phyloP scores from a whole-genome alignment of 495 filamentous ascomycete species.

The Aspergillus mulundensis region DNA sequence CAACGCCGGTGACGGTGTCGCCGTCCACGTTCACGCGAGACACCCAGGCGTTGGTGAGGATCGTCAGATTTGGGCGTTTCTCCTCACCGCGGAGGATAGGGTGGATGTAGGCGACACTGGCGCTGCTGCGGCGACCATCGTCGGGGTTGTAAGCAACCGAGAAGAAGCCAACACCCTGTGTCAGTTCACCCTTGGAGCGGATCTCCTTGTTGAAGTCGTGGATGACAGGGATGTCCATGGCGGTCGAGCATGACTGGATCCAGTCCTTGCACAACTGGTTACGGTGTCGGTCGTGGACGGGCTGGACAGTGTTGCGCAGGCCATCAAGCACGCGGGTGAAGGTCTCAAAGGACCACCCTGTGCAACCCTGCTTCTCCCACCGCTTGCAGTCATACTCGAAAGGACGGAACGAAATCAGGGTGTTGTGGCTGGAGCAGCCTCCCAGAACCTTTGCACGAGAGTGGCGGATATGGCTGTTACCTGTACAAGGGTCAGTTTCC shows the following conservation, averaged over 20 bases:
- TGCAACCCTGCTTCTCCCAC: constrained; percentile 69
- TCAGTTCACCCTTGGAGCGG: constrained; percentile 58
- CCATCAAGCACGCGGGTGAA: constrained; percentile 72
- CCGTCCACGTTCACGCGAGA: constrained; percentile 64
- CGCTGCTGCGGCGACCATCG: constrained; percentile 70
- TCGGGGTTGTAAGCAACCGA: constrained; percentile 80
- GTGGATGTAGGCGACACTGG: constrained; percentile 82
- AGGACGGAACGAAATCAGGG: constrained; percentile 77
- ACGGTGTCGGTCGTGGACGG: constrained; percentile 68
- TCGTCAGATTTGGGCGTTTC: constrained; percentile 70
- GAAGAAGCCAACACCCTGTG: constrained; percentile 77
- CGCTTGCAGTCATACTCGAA: constrained; percentile 73
- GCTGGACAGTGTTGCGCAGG: constrained; percentile 74
- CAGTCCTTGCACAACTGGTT: constrained; percentile 84
- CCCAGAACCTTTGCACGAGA: constrained; percentile 81
- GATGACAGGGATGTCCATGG: constrained; percentile 71
- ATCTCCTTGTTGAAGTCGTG: constrained; percentile 80
- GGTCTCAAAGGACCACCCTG: constrained; percentile 73
- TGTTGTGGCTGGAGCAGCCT: constrained; percentile 84
- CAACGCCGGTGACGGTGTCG: constrained; percentile 60
- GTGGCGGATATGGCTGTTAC: constrained; percentile 79
- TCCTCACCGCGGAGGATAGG: constrained; percentile 74
- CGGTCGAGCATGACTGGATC: constrained; percentile 67
- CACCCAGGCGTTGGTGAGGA: constrained; percentile 77
- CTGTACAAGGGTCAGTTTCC: constrained; percentile 30